phyloP scores from a whole-genome alignment of 495 filamentous ascomycete genomes.

The Penicillium cataractarum region DNA sequence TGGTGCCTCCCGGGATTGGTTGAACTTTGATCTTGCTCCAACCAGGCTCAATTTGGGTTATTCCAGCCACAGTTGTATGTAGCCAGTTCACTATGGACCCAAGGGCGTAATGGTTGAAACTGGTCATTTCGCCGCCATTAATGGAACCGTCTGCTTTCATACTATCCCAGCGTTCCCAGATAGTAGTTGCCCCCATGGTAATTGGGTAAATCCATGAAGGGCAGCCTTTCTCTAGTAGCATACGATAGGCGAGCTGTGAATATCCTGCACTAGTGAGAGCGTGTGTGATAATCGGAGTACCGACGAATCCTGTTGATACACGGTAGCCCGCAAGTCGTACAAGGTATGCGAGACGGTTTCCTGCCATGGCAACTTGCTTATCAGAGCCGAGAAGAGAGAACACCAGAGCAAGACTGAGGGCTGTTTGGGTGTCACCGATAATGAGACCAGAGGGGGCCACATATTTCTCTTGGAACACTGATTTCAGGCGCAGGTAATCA shows the following conservation, averaged over 20 bases:
- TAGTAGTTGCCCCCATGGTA: background rate
- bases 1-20: background rate
- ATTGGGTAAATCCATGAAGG: background rate
- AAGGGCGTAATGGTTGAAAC: background rate
- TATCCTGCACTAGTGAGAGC: background rate
- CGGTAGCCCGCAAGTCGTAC: background rate
- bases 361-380: background rate
- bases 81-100: background rate
- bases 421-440: background rate
- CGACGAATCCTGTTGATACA: background rate
- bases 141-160: background rate
- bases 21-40: background rate
- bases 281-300: background rate
- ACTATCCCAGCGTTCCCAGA: background rate
- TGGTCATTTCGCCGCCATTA: background rate
- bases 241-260: background rate
- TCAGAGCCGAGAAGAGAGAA: background rate
- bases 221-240: background rate
- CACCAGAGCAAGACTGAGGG: background rate
- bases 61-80: background rate
- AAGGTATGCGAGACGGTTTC: background rate
- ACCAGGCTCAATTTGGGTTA: background rate
- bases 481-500: background rate
- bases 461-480: background rate
- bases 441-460: background rate